Evolutionary conservation across 169 alveolate species (phyloP).

Genomic region (Babesia bovis): DNA sequence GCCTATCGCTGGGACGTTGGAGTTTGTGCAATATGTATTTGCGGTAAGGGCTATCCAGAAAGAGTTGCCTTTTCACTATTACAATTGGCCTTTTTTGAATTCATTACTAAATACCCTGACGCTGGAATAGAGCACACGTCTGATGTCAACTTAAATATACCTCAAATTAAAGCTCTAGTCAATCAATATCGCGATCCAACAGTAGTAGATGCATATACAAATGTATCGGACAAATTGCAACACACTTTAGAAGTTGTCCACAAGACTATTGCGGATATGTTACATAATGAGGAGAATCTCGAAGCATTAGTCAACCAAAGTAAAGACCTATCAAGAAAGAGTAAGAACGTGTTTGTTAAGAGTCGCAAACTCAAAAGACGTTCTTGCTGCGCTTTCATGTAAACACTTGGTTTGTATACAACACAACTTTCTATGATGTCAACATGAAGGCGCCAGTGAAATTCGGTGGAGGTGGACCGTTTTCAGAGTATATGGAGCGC

Average conservation of each 20-base stretch:
- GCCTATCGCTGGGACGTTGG: constrained; percentile 63
- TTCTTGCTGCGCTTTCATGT: constrained; percentile 59
- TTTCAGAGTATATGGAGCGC: constrained; percentile 35
- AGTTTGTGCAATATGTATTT: constrained; percentile 50
- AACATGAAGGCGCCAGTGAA: constrained; percentile 19
- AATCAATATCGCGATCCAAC: constrained; percentile 47
- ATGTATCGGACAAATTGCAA: constrained; percentile 46
- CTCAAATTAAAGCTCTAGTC: constrained; percentile 44
- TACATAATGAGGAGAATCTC: constrained; percentile 59
- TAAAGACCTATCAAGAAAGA: constrained; percentile 59
- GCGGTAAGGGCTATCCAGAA: constrained; percentile 48
- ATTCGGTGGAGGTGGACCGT: constrained; percentile 38
- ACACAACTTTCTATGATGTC: background rate
- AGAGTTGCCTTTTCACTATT: constrained; percentile 59
- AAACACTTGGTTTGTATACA: background rate
- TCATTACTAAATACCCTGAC: constrained; percentile 32
- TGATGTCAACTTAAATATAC: constrained; percentile 45
- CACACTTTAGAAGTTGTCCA: constrained; percentile 47
- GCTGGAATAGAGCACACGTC: constrained; percentile 34
- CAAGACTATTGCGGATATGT: constrained; percentile 59
- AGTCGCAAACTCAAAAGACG: constrained; percentile 54
- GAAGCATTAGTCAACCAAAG: constrained; percentile 66
- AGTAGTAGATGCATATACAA: constrained; percentile 53
- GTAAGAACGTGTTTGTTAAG: constrained; percentile 56
- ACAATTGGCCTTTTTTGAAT: constrained; percentile 54